These are phyloP conservation scores for Lactuca sativa DNA, from an alignment of 129 eudicot genomes.

Conservation along the genomic window DNA sequence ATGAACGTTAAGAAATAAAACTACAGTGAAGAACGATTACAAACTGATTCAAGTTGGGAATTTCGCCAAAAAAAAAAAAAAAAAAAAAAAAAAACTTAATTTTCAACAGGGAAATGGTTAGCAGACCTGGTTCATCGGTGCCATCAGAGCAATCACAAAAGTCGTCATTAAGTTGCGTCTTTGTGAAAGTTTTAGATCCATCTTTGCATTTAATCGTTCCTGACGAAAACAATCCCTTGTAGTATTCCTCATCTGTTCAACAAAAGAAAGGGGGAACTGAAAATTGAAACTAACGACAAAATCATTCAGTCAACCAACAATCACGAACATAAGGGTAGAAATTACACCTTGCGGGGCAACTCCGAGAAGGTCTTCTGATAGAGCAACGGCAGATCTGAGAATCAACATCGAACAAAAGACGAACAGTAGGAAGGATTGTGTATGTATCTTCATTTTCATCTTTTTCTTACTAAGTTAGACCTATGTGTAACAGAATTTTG, in stretches of 20 bases:
- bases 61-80: neutral
- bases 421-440: constrained; percentile 21
- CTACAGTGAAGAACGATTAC: neutral
- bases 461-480: constrained; percentile 10
- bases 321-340: constrained; percentile 5
- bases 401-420: constrained; percentile 21
- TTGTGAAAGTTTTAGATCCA: constrained; percentile 72
- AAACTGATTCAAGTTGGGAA: neutral
- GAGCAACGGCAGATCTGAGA: constrained; percentile 33
- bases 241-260: constrained; percentile 67
- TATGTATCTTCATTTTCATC: constrained; percentile 27
- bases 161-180: constrained; percentile 73
- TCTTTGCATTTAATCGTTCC: constrained; percentile 70
- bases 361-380: constrained; percentile 30
- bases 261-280: neutral
- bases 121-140: constrained; percentile 86
- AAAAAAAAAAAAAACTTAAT: constrained; percentile 3
- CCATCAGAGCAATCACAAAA: constrained; percentile 95
- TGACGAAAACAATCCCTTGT: constrained; percentile 35
- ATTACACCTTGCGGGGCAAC: constrained; percentile 33
- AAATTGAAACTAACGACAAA: neutral
- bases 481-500: constrained; percentile 3
- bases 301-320: neutral
- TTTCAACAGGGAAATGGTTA: neutral
- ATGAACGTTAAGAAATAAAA: neutral